These are phyloP conservation scores for Ophiostoma triangulosporum DNA, from an alignment of 2,329 filamentous ascomycete genomes.

Conservation along the genomic window DNA sequence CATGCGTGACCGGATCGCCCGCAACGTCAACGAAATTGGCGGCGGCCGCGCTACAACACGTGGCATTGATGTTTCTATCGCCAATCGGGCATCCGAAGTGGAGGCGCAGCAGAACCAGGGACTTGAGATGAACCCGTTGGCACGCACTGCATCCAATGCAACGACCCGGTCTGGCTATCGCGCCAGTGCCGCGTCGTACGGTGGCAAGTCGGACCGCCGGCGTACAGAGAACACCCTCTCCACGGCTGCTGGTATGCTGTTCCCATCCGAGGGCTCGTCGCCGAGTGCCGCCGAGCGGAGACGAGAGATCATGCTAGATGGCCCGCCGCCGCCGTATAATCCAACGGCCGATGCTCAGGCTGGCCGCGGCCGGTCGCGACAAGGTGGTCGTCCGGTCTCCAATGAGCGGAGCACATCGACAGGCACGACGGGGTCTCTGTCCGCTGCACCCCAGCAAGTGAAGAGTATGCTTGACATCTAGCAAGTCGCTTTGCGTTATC, in stretches of 20 bases:
- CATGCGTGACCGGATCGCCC: constrained; percentile 39
- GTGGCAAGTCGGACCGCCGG: constrained; percentile 30
- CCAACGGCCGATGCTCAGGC: constrained; percentile 13
- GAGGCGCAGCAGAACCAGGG: constrained; percentile 4
- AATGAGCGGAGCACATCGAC: constrained; percentile 31
- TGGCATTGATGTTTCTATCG: constrained; percentile 24
- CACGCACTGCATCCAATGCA: constrained; percentile 7
- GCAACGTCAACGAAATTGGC: constrained; percentile 42
- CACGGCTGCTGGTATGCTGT: constrained; percentile 32
- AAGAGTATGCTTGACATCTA: constrained; percentile 46
- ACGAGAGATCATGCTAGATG: constrained; percentile 29
- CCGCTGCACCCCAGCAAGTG: constrained; percentile 38
- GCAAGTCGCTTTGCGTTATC: too few relatives aligned
- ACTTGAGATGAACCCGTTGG: constrained; percentile 22
- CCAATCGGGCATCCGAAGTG: constrained; percentile 19
- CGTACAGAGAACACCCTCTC: constrained; percentile 31
- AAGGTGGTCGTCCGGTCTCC: constrained; percentile 17
- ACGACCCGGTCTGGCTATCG: not conserved
- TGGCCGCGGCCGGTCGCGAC: constrained; percentile 15
- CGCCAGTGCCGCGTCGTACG: constrained; percentile 20
- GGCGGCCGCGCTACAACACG: constrained; percentile 32
- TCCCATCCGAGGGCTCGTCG: constrained; percentile 26
- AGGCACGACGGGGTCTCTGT: constrained; percentile 32
- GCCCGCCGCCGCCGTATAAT: constrained; percentile 29
- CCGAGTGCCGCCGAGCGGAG: constrained; percentile 20